A percentile compares a stretch with the other conserved stretches of the same genome.
phyloP scores from a whole-genome alignment of 257 asterid genomes.

The Petunia axillaris region DNA sequence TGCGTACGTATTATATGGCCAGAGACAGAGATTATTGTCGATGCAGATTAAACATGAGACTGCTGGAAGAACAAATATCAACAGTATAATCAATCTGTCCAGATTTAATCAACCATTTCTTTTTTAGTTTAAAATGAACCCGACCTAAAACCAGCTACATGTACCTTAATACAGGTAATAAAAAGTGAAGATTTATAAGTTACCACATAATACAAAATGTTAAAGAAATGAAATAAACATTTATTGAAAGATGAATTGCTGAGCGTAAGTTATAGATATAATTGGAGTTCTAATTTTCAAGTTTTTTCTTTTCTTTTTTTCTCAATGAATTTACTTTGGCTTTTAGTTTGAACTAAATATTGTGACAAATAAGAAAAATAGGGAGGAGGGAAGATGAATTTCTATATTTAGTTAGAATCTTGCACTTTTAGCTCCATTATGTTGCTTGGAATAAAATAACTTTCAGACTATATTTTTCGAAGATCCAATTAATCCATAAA shows the following conservation, averaged over 20 bases:
- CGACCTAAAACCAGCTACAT: not conserved
- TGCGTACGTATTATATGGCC: not conserved
- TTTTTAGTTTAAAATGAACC: not conserved
- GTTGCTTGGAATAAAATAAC: slow-evolving; percentile 7
- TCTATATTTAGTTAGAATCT: not conserved
- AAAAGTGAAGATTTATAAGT: not conserved
- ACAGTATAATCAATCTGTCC: not conserved
- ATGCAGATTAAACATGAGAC: not conserved
- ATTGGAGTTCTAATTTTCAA: not conserved
- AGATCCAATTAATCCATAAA: not conserved
- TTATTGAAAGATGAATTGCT: not conserved
- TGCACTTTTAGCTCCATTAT: not conserved
- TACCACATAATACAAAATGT: not conserved
- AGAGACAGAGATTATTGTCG: not conserved
- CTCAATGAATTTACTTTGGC: not conserved
- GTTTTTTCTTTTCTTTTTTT: not conserved
- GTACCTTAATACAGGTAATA: not conserved
- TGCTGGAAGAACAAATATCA: not conserved
- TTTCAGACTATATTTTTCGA: not conserved
- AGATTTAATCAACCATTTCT: not conserved
- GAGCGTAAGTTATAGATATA: not conserved
- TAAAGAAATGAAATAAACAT: not conserved
- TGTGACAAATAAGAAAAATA: not conserved
- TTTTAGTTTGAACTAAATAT: not conserved
- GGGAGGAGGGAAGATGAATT: not conserved